Base-by-base conservation (phyloP, 1,284 basidiomycete species). In the Marasmius fiardii region DNA sequence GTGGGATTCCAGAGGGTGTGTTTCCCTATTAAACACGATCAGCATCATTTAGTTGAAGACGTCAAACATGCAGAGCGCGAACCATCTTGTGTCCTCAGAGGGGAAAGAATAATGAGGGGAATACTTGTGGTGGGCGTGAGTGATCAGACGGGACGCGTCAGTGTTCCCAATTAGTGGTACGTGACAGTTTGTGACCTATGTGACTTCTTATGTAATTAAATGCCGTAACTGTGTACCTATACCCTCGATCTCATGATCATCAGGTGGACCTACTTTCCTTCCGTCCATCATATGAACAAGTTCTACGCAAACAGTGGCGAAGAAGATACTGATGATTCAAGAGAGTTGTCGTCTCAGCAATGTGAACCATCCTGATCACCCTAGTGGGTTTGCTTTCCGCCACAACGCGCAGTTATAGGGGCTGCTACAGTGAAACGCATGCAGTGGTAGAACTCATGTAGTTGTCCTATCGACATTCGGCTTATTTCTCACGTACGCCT, bases 341-440 rank as follows among this genome's bases (percentile, higher is more conserved):
- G 79, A 14, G 68, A 71, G 14, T 63, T 80, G 4, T 81, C 81
- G 2, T 78, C 82, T 8, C 67, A 68, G 53, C 73, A 71, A 45
- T 91, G 89, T 62, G 90, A 65, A 85, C 82, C 3, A 76, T 83
- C 56, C 81, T 88, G 78, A 90, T 86, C 0, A 83, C 88, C 5
- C 85, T 79, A 4, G 88, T 89, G 80, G 94, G 94, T 18, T 64
- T 86, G 4, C 78, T 95, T 3, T 88, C 89, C 3, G 92, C 90
- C 0, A 69, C 95, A 33, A 93, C 91, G 1, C 92, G 92, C 0
- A 91, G 90, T 8, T 93, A 86, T 80, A 96, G 94, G 94, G 91
- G 91, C 35, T 81, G 82, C 57, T 87, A 88, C 45, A 86, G 91
- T 7, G 92, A 95, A 66, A 77, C 84, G 18, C 71, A 87, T 57